Evolutionary conservation across 495 filamentous ascomycete species (phyloP).

Genomic region (Neurospora sp.): DNA sequence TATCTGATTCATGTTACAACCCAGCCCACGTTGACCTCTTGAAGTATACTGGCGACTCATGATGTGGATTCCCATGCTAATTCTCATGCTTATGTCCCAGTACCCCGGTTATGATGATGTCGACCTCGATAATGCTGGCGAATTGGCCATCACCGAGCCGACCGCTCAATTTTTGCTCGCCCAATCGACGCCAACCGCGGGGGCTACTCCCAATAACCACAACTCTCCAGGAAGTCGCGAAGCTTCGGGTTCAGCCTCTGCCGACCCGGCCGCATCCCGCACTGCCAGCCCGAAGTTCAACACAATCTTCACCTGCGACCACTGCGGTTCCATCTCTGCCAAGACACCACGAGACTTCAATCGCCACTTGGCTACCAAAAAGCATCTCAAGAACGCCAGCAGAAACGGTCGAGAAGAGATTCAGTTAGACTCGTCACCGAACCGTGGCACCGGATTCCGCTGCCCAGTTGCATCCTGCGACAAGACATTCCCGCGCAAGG

Average conservation of each 20-base stretch:
- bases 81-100: background rate
- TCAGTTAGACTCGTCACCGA: background rate
- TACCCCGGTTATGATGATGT: background rate
- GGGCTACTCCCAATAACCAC: fast-evolving
- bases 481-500: background rate
- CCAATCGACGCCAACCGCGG: background rate
- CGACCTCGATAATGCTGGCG: background rate
- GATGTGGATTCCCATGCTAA: background rate
- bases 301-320: background rate
- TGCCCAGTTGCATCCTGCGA: background rate
- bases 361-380: background rate
- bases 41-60: background rate
- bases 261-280: background rate
- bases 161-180: background rate
- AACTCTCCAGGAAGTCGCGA: background rate
- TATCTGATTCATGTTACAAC: background rate
- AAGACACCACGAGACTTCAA: background rate
- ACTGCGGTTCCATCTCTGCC: background rate
- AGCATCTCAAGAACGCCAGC: background rate
- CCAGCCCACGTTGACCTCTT: background rate
- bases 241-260: background rate
- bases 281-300: background rate
- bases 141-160: no score
- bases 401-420: background rate
- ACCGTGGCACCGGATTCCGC: background rate